These are phyloP conservation scores for Histomonas meleagridis DNA, from an alignment of 208 protist genomes.

Conservation along the genomic window DNA sequence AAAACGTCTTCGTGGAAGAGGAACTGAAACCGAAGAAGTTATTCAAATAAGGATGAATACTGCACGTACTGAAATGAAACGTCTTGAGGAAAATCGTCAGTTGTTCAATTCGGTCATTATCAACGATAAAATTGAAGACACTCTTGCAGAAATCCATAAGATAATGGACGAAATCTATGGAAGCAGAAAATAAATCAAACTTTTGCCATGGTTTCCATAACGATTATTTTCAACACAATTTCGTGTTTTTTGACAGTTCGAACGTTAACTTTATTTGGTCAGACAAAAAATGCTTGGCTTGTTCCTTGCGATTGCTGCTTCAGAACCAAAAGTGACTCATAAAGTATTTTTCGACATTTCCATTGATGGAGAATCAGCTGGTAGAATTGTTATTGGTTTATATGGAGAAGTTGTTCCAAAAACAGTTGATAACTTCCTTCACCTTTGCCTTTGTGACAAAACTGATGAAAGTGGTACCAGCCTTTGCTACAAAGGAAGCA, in stretches of 20 bases:
- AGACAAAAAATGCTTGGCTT: no score
- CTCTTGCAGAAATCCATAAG: neutral
- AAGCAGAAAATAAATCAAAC: no score
- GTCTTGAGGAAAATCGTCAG: neutral
- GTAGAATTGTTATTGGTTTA: neutral
- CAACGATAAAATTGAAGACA: conserved; percentile 1
- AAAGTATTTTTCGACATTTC: neutral
- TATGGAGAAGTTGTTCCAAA: conserved; percentile 16
- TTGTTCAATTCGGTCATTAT: conserved; percentile 12
- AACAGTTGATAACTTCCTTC: conserved; percentile 9
- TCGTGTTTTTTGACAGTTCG: no score
- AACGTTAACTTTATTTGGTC: no score
- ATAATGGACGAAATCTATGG: no score
- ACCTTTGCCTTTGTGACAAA: neutral
- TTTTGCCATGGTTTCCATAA: no score
- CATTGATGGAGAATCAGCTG: neutral
- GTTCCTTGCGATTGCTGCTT: neutral
- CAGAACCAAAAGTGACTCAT: neutral
- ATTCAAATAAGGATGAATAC: conserved; percentile 53
- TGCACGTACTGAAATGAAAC: conserved; percentile 52
- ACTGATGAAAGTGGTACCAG: neutral
- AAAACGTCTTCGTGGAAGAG: conserved; percentile 50
- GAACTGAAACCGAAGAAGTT: conserved; percentile 57
- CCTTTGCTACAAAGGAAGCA: conserved; percentile 43
- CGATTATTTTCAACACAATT: no score